These are phyloP conservation scores for Colletotrichum euphorbiae DNA, from an alignment of 2,329 filamentous ascomycete genomes.

Conservation along the genomic window DNA sequence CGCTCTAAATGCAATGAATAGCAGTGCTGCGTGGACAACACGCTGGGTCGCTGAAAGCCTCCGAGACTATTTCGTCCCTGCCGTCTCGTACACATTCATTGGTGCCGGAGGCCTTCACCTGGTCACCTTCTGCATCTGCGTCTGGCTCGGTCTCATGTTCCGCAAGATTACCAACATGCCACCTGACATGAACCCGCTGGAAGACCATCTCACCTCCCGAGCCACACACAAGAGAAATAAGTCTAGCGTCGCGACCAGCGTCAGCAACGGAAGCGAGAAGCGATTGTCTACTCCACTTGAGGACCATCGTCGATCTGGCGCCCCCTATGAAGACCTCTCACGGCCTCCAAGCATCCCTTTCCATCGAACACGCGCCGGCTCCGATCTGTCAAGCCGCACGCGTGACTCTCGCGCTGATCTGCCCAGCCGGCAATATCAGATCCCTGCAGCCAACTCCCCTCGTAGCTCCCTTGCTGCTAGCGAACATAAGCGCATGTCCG, in stretches of 20 bases:
- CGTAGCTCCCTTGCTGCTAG: constrained; percentile 57
- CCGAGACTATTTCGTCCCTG: constrained; percentile 70
- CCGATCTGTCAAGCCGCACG: constrained; percentile 66
- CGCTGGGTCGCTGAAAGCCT: constrained; percentile 69
- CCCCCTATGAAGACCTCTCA: constrained; percentile 57
- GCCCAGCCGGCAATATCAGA: constrained; percentile 67
- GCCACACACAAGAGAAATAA: constrained; percentile 80
- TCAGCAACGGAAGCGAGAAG: constrained; percentile 65
- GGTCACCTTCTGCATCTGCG: constrained; percentile 75
- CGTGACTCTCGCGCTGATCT: constrained; percentile 67
- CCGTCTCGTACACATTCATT: constrained; percentile 76
- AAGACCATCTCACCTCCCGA: constrained; percentile 83
- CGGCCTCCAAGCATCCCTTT: constrained; percentile 76
- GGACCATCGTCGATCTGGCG: constrained; percentile 55
- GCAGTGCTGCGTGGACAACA: constrained; percentile 71
- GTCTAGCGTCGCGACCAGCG: constrained; percentile 63
- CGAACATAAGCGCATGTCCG: constrained; percentile 61
- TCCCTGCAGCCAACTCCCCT: constrained; percentile 56
- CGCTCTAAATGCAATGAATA: constrained; percentile 58
- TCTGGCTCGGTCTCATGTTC: constrained; percentile 84
- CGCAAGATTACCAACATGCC: constrained; percentile 84
- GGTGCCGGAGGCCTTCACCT: constrained; percentile 75
- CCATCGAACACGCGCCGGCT: constrained; percentile 78
- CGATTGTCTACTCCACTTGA: constrained; percentile 64
- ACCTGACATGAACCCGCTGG: constrained; percentile 95